These are phyloP conservation scores for Suhomyces atakaporum DNA, from an alignment of 1,139 yeast species.

Conservation along the genomic window DNA sequence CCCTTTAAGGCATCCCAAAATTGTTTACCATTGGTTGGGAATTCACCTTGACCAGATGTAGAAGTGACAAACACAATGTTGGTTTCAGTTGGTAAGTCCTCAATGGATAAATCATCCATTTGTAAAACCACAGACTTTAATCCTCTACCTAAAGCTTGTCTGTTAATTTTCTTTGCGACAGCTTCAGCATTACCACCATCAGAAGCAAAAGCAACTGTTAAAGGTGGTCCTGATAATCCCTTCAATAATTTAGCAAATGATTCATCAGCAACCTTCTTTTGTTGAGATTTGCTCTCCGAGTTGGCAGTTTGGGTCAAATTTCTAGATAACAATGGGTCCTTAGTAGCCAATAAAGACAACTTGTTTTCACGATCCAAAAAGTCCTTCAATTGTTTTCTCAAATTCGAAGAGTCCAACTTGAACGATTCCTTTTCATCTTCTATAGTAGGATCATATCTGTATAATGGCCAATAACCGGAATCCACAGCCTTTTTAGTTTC, in stretches of 20 bases:
- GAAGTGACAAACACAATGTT: slow-evolving; percentile 82
- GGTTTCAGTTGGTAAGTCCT: slow-evolving; percentile 79
- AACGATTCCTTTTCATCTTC: slow-evolving; percentile 55
- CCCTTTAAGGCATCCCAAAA: slow-evolving; percentile 85
- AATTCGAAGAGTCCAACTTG: slow-evolving; percentile 80
- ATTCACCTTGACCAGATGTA: slow-evolving; percentile 97
- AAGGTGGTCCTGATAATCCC: slow-evolving; percentile 90
- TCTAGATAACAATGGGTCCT: slow-evolving; percentile 76
- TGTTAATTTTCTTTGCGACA: slow-evolving; percentile 76
- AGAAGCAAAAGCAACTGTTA: slow-evolving; percentile 87
- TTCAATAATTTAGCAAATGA: slow-evolving; percentile 78
- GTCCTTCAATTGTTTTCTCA: slow-evolving; percentile 72
- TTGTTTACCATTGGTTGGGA: slow-evolving; percentile 90
- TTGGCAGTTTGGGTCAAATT: slow-evolving; percentile 67
- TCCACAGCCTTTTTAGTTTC: slow-evolving; percentile 91
- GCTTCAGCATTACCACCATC: slow-evolving; percentile 94
- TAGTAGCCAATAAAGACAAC: slow-evolving; percentile 70
- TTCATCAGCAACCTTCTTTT: slow-evolving; percentile 68
- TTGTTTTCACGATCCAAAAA: slow-evolving; percentile 91
- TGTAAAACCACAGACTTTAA: slow-evolving; percentile 74
- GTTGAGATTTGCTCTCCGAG: slow-evolving; percentile 56
- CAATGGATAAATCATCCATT: slow-evolving; percentile 83
- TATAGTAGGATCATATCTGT: slow-evolving; percentile 72
- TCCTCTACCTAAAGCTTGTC: slow-evolving; percentile 86
- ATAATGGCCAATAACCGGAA: slow-evolving; percentile 94